Percentiles rank a stretch among this genome's conserved stretches.
Conservation (phyloP, 495 filamentous ascomycete species). For the Penicillium canariense region DNA sequence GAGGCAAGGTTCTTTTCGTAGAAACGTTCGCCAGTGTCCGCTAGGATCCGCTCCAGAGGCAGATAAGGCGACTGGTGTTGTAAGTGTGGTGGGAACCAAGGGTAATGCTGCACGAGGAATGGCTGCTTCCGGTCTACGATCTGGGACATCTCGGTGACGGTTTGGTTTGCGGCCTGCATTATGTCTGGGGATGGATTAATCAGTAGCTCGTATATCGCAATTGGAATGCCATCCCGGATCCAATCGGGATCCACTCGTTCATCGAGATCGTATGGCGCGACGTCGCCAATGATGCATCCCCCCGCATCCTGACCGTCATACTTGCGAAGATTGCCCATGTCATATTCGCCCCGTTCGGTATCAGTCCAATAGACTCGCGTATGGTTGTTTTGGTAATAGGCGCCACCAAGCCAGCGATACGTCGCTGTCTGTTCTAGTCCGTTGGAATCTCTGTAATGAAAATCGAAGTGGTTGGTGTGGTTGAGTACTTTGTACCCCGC, state of each 20-base stretch:
- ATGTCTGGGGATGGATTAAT: constrained; percentile 23
- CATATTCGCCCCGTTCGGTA: constrained; percentile 23
- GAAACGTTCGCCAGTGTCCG: constrained; percentile 6
- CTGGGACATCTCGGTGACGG: neutral
- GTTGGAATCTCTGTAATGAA: constrained; percentile 22
- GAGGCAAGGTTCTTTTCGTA: neutral
- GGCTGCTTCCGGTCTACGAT: neutral
- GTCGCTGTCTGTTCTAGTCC: constrained; percentile 10
- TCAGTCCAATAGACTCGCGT: constrained; percentile 40
- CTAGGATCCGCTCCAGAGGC: constrained; percentile 2
- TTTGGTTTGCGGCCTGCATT: neutral
- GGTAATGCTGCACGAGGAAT: neutral
- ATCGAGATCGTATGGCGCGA: constrained; percentile 3
- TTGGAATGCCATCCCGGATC: constrained; percentile 19
- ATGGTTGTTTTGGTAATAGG: constrained; percentile 27
- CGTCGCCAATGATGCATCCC: constrained; percentile 29
- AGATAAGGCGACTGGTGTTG: neutral
- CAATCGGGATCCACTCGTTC: constrained; percentile 30
- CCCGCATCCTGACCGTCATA: constrained; percentile 29
- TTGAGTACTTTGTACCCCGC: constrained; percentile 3
- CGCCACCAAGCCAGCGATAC: constrained; percentile 46
- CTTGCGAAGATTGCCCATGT: constrained; percentile 18
- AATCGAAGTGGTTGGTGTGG: constrained; percentile 31
- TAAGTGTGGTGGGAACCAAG: neutral
- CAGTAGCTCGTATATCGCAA: constrained; percentile 40